Base-by-base conservation (phyloP, 139 green algal genomes). In the Closterium sp. region DNA sequence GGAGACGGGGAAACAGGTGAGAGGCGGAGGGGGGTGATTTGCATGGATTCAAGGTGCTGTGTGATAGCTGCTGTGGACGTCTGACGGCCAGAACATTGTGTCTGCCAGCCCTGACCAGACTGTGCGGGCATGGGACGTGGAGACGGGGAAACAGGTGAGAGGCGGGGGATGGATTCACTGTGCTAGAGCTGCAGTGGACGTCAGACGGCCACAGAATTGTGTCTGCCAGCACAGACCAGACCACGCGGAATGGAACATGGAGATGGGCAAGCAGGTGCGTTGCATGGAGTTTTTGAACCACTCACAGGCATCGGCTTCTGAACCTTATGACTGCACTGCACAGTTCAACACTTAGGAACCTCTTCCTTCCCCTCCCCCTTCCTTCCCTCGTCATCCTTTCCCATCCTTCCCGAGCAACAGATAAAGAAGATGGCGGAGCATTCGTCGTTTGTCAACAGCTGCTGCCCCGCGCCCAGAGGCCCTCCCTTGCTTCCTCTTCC, bases 151-250 rank as follows among this genome's bases (percentile, higher is more conserved):
- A 50, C 92, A 94, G 92, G 91, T n/a, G n/a, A n/a, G n/a, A n/a
- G n/a, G n/a, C n/a, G n/a, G n/a, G n/a, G n/a, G n/a, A n/a, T n/a
- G n/a, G n/a, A n/a, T n/a, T n/a, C n/a, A n/a, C n/a, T n/a, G n/a
- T n/a, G n/a, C n/a, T n/a, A n/a, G n/a, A 99, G 85, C 87, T 99
- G 93, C 96, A 98, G 62, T 99, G 98, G 97, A 97, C 97, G 10
- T 89, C 95, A 1, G 97, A 98, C 88, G 97, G 97, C 5, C 96
- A 97, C 91, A 93, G 96, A 9, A 90, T 99, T 4, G 31, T 99
- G 1, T 96, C 95, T 3, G 97, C 95, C 32, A 97, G 95, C 6
- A 94, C 98, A 2, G 98, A 99, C 95, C 97, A 97, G 90, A 98
- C 96, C 9, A 95, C 93, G 22, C 91, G 94, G 1, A 86, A 4